Evolutionary conservation across 176 grass and related monocot genomes (phyloP).

Genomic region (Microstegium vimineum): DNA sequence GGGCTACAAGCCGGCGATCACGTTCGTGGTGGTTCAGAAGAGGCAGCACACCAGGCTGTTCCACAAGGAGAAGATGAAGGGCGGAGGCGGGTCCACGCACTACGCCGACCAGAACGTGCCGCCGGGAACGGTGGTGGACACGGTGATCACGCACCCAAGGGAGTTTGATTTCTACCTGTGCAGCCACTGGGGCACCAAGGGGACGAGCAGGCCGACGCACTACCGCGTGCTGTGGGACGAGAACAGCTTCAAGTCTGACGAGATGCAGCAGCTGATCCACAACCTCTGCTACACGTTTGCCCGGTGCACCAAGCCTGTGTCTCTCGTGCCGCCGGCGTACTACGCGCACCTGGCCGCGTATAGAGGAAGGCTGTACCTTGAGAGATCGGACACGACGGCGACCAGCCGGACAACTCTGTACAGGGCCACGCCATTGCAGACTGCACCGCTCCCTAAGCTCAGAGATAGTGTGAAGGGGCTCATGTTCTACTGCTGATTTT

Average conservation of each 20-base stretch:
- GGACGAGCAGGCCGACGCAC: slow-evolving; percentile 83
- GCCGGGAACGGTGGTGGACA: slow-evolving; percentile 87
- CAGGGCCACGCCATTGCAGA: slow-evolving; percentile 54
- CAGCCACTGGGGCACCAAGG: slow-evolving; percentile 91
- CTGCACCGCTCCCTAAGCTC: slow-evolving; percentile 73
- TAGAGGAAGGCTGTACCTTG: slow-evolving; percentile 85
- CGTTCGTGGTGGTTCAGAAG: slow-evolving; percentile 89
- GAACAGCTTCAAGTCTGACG: slow-evolving; percentile 72
- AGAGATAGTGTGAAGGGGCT: slow-evolving; percentile 79
- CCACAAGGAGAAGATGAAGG: slow-evolving; percentile 46
- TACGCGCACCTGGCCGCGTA: slow-evolving; percentile 92
- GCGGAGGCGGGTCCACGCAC: slow-evolving; percentile 16
- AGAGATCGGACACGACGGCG: slow-evolving; percentile 51
- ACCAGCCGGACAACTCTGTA: slow-evolving; percentile 41
- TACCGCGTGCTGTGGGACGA: slow-evolving; percentile 90
- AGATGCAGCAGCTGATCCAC: slow-evolving; percentile 86
- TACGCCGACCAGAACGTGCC: slow-evolving; percentile 79
- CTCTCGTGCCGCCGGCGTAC: slow-evolving; percentile 80
- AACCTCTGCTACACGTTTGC: slow-evolving; percentile 90
- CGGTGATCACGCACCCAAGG: slow-evolving; percentile 85
- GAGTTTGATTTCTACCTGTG: slow-evolving; percentile 94
- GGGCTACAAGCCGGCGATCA: slow-evolving; percentile 62
- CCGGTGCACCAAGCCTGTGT: slow-evolving; percentile 83
- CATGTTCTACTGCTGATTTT: slow-evolving; percentile 91
- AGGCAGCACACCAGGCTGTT: slow-evolving; percentile 93